Conservation (phyloP, 805 yeast species). For the Ogataea populi-albae region DNA sequence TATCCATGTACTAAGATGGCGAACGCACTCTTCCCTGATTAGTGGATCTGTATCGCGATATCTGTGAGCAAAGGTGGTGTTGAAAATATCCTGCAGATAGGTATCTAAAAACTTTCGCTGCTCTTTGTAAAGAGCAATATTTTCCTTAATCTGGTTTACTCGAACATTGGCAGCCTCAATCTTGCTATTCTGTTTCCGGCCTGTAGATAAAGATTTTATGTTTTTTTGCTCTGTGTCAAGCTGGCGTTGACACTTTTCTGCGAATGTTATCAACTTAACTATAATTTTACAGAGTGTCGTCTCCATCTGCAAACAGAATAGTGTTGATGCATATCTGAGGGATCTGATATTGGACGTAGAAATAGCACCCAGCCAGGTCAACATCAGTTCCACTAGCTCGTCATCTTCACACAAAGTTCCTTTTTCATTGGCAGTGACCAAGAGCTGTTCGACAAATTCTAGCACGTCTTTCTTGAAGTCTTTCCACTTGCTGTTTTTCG, state of each 20-base stretch:
- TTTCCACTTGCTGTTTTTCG: constrained; percentile 47
- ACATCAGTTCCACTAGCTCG: constrained; percentile 49
- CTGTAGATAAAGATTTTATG: constrained; percentile 22
- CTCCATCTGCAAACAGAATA: constrained; percentile 57
- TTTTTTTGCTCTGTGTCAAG: constrained; percentile 30
- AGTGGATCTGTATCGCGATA: constrained; percentile 74
- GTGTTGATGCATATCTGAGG: constrained; percentile 64
- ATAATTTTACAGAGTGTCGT: constrained; percentile 54
- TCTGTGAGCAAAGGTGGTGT: constrained; percentile 67
- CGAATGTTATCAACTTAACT: constrained; percentile 33
- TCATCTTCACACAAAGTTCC: constrained; percentile 51
- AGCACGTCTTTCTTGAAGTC: constrained; percentile 52
- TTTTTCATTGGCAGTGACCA: constrained; percentile 55
- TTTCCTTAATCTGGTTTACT: constrained; percentile 43
- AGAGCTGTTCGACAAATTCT: constrained; percentile 52
- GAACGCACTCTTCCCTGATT: constrained; percentile 69
- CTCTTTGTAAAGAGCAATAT: constrained; percentile 39
- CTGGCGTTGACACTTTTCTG: constrained; percentile 46
- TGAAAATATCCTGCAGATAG: constrained; percentile 62
- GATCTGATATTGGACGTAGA: constrained; percentile 70
- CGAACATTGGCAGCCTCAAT: constrained; percentile 37
- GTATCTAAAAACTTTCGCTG: constrained; percentile 55
- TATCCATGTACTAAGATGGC: constrained; percentile 68
- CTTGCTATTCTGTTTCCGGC: constrained; percentile 33
- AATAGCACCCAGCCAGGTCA: constrained; percentile 75